Evolutionary conservation across 139 green algal species (phyloP).

Genomic region (Coelastrella sp.): DNA sequence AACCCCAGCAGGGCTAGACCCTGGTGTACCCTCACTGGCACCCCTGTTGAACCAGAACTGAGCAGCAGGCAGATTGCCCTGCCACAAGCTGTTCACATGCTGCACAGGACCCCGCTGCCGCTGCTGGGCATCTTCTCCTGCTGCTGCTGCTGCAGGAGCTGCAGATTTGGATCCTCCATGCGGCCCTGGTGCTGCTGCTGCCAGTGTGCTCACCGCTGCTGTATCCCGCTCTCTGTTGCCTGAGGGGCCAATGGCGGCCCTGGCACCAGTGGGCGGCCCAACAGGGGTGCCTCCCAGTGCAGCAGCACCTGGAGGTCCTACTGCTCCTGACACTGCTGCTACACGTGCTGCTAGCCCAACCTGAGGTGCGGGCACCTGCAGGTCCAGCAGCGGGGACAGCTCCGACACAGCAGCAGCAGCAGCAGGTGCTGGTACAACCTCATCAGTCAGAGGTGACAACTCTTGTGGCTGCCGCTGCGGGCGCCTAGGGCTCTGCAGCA

Average conservation of each 20-base stretch:
- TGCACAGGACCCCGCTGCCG: slow-evolving; percentile 3
- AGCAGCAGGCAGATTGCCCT: slow-evolving; percentile 16
- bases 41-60: slow-evolving; percentile 38
- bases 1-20: background rate
- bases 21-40: background rate
- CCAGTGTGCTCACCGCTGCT: background rate
- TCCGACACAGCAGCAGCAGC: background rate
- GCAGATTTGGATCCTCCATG: background rate
- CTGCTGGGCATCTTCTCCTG: slow-evolving; percentile 7
- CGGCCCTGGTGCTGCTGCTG: slow-evolving; percentile 40
- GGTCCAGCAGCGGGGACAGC: slow-evolving; percentile 14
- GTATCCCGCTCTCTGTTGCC: background rate
- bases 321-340: slow-evolving; percentile 23
- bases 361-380: slow-evolving; percentile 23
- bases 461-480: slow-evolving; percentile 23
- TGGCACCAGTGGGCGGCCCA: background rate
- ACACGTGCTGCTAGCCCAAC: background rate
- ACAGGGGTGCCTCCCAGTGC: background rate
- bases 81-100: slow-evolving; percentile 40
- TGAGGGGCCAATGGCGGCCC: background rate
- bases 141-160: slow-evolving; percentile 19
- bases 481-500: background rate
- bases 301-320: background rate
- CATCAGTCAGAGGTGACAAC: slow-evolving; percentile 35
- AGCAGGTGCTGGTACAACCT: slow-evolving; percentile 36